Percentiles rank a stretch among this genome's conserved stretches.
These are phyloP conservation scores for Penicillium sp. DNA, from an alignment of 2,329 filamentous ascomycete species.

Conservation along the genomic window DNA sequence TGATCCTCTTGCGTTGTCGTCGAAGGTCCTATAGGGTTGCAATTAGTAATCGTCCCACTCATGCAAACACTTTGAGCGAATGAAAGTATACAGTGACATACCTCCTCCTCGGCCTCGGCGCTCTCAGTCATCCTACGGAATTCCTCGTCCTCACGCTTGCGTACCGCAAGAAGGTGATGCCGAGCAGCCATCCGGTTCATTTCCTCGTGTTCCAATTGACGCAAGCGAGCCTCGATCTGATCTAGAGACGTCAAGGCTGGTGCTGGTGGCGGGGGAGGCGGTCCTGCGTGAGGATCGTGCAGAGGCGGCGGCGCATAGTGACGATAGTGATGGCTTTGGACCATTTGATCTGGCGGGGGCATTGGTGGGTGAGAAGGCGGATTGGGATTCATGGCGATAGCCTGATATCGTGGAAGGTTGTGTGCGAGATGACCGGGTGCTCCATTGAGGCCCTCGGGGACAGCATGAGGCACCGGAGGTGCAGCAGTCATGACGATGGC, in stretches of 20 bases:
- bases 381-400: conserved; percentile 45
- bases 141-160: conserved; percentile 45
- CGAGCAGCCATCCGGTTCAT: conserved; percentile 41
- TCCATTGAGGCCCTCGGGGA: conserved; percentile 38
- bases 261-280: conserved; percentile 27
- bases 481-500: conserved; percentile 39
- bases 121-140: conserved; percentile 43
- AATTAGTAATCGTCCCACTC: neutral
- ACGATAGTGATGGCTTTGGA: conserved; percentile 38
- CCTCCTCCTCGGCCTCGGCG: conserved; percentile 45
- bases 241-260: conserved; percentile 34
- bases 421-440: conserved; percentile 32
- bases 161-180: conserved; percentile 39
- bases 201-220: conserved; percentile 45
- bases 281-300: conserved; percentile 31
- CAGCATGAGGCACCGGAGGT: conserved; percentile 37
- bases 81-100: conserved; percentile 23
- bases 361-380: conserved; percentile 35
- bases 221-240: conserved; percentile 42
- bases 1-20: conserved; percentile 42
- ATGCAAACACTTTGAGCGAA: neutral
- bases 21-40: conserved; percentile 36
- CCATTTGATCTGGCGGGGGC: conserved; percentile 35
- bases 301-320: conserved; percentile 34
- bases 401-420: conserved; percentile 42